Base-by-base conservation (phyloP, 495 filamentous ascomycete species). In the Wilcoxina mikolae region DNA sequence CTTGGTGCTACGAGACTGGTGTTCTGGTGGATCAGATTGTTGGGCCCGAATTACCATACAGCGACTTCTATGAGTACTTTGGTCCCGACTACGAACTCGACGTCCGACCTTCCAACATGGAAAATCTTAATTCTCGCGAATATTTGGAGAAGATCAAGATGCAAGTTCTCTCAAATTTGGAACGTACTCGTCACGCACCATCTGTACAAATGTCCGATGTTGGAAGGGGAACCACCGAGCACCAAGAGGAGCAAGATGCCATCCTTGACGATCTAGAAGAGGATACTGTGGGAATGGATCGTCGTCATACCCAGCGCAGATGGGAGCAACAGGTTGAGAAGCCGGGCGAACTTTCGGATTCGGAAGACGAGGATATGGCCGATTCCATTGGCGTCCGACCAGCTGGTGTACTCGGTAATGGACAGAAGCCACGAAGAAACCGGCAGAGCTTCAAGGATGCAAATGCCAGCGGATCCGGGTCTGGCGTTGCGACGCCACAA, bases 41-140 rank as follows among this genome's bases (percentile, higher is more conserved):
- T 71, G 75, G 76, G 12, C 75, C 83, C 0, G 80, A 85, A 1
- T 73, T 99, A n/a, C 91, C 91, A 0, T 99, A 84, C 67, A 96
- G 95, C 53, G 91, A 99, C 63, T 99, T 96, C 67, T 99, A 99
- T 67, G 89, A 95, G 85, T 96, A 99, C 64, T 99, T 95, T 62
- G 89, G 84, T 5, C 91, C 91, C 0, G 91, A 99, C 62, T 99
- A 91, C 66, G 84, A 94, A 67, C 78, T 99, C 25, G 83, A 96
- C 63, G 91, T 99, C 17, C 83, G 87, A 12, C 78, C 91, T 9
- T 94, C 87, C 2, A 99, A 99, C 59, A 99, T 96, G 91, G 91
- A 99, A 66, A 99, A 99, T 61, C 86, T 90, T 17, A 99, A 99
- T 66, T 88, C 85, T 27, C 76, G 73, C 56, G 91, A 96, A 61